Evolutionary conservation across 2,329 filamentous ascomycete species (phyloP), one percentile per base, ranked within the genome.

Genomic region (Sporothrix curviconia): DNA sequence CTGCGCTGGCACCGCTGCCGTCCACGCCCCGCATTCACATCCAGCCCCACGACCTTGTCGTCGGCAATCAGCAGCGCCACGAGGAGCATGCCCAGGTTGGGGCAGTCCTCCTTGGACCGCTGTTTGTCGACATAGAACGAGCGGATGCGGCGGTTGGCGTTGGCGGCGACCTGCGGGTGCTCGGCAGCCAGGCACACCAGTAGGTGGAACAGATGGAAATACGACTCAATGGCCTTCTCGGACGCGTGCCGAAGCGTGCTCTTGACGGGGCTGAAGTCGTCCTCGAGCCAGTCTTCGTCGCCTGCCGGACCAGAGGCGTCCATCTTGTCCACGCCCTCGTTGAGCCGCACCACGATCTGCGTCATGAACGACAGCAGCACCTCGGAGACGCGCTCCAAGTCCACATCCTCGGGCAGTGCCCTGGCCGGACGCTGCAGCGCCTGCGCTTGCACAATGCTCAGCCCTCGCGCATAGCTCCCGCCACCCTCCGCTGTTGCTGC

Each of bases 151-250:
- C 56, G 53, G 64, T 79, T 77, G n/a, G 76, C 76, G 2, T 66
- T 58, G 0, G 58, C 51, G 14, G 77, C 67, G 25, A 78, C 69
- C 30, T 15, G 24, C 4, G 57, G 39, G 14, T 58, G 50, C 3
- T 60, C 52, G 0, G 69, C 71, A 0, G 76, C 75, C 1, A 78
- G 64, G 57, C 77, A 80, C 11, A 80, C 66, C 0, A 80, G 69
- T 0, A 81, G 66, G 63, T 79, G 78, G 62, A 77, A 79, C 15
- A 80, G 71, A 54, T 77, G 72, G 60, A 79, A 79, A 64, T 80
- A 79, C 0, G 76, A 74, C 60, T 78, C 74, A 4, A 80, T 77
- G 4, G 77, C 78, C 66, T 79, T 79, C 60, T 80, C 78, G 0
- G 76, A 79, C 0, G 75, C 74, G 47, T 78, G 73, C 0, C 66